These are phyloP conservation scores for Gracilariopsis chorda DNA, from an alignment of 23 red algal genomes.

Conservation along the genomic window DNA sequence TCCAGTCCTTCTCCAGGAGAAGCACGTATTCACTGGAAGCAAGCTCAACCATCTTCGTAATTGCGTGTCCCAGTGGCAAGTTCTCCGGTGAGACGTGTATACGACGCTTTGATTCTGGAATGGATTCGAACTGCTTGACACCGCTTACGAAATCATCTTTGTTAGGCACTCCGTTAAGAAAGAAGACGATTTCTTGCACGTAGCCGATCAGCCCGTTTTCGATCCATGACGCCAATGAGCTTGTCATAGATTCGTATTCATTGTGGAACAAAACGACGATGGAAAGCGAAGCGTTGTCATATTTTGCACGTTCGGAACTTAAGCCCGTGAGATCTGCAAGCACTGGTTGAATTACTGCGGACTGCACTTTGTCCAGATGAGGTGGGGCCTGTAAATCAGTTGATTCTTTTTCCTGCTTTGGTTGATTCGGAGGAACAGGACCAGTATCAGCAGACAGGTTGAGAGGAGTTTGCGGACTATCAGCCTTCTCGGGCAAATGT, in stretches of 20 bases:
- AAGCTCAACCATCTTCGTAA: constrained; percentile 52
- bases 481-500: too few species aligned
- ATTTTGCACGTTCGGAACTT: neutral
- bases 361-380: neutral
- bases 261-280: constrained; percentile 72
- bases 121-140: neutral
- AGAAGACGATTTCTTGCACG: constrained; percentile 57
- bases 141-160: neutral
- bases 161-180: constrained; percentile 41
- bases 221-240: constrained; percentile 49
- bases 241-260: constrained; percentile 59
- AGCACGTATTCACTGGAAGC: constrained; percentile 49
- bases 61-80: constrained; percentile 49
- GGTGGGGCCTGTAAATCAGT: too few species aligned
- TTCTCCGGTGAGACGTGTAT: constrained; percentile 37
- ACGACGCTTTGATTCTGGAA: constrained; percentile 31
- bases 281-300: constrained; percentile 1
- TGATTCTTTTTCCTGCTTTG: too few species aligned
- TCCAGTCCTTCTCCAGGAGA: constrained; percentile 71
- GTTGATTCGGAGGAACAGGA: too few species aligned
- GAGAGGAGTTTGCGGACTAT: too few species aligned
- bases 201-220: constrained; percentile 59
- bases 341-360: neutral
- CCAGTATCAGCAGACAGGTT: too few species aligned
- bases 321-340: neutral